phyloP scores from a whole-genome alignment of 352 stramenopile species.

The Pythium plurisporium region DNA sequence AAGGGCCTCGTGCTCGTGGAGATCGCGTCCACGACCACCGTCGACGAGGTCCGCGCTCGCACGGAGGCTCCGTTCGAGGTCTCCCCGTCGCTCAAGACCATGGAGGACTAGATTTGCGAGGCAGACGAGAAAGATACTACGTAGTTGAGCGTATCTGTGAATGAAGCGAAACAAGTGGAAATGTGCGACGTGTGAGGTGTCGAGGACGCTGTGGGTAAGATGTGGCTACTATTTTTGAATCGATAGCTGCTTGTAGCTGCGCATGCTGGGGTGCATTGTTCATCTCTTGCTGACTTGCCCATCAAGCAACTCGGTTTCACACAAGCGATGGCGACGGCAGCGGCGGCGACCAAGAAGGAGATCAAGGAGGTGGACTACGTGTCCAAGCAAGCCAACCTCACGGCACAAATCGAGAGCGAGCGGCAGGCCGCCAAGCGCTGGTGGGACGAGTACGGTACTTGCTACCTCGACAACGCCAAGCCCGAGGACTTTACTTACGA shows the following conservation, averaged over 20 bases:
- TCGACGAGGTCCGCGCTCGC: conserved; percentile 75
- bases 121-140: neutral
- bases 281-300: too few species aligned
- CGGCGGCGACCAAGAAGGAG: conserved; percentile 37
- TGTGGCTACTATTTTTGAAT: conserved; percentile 20
- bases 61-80: conserved; percentile 82
- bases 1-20: conserved; percentile 87
- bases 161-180: too few species aligned
- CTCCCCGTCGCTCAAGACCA: conserved; percentile 46
- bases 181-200: conserved; percentile 8
- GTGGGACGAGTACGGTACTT: conserved; percentile 79
- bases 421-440: conserved; percentile 68
- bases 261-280: too few species aligned
- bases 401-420: conserved; percentile 78
- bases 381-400: conserved; percentile 79
- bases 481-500: conserved; percentile 80
- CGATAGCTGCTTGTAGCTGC: too few species aligned
- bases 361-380: conserved; percentile 80
- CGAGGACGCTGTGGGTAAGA: conserved; percentile 6
- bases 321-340: conserved; percentile 22
- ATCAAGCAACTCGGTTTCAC: too few species aligned
- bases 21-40: conserved; percentile 71
- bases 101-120: conserved; percentile 38
- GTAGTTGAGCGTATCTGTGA: conserved; percentile 2
- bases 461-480: conserved; percentile 75